Base-by-base conservation (phyloP, 495 filamentous ascomycete genomes). In the Letharia lupina region DNA sequence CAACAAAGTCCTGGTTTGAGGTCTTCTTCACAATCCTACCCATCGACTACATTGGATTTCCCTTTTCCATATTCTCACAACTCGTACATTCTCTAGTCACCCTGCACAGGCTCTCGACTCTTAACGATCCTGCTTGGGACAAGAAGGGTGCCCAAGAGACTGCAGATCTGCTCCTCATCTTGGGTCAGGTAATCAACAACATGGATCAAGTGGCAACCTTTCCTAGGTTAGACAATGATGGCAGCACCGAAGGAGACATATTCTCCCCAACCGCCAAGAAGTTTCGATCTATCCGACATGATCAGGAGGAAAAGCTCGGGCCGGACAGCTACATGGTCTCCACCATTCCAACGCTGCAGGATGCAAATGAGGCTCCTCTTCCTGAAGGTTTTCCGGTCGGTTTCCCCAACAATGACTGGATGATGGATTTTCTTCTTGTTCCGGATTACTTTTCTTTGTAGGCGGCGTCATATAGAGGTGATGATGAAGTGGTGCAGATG, bases 101-200 rank as follows among this genome's bases (percentile, higher is more conserved):
- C 16, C 33, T 62, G 31, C 39, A 50, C 42, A 45, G 18, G 31
- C 31, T 62, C 12, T 62, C 44, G 11, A 40, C 44, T 9, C 42
- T 62, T 2, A n/a, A 33, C 5, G 40, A 62, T n/a, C 44, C 61
- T 45, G 31, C 42, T 47, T 50, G 44, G 42, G 20, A 62, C 18
- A 45, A 35, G 23, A 10, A 50, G 8, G 11, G n/a, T 18, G 61
- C 50, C 20, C 31, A 10, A 4, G 13, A 37, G 40, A 50, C 61
- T 10, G 44, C 31, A 7, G 61, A 62, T 47, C 28, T 62, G 40
- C 61, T 62, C 23, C 31, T 50, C 40, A 47, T 62, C 23, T 35
- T 50, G 28, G 44, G 50, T 37, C 40, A 47, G 10, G 44, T 62
- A 7, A 37, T 47, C 61, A 35, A 50, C 42, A 62, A 62, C 2